Evolutionary conservation across 2,329 filamentous ascomycete genomes (phyloP).

Genomic region (Exophiala aquamarina): DNA sequence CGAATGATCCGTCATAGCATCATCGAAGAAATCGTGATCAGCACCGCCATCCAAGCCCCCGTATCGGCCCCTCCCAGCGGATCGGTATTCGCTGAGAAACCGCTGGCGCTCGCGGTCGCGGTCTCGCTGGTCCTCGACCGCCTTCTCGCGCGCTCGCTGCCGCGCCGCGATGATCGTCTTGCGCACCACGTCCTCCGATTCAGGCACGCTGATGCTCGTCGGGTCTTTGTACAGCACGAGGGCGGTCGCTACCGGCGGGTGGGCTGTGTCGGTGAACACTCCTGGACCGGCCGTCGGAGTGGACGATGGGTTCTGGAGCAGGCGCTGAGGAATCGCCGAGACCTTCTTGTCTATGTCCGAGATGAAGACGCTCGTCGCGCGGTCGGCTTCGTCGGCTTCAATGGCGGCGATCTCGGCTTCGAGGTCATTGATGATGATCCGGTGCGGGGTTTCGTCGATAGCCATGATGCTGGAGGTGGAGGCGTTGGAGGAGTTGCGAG

Average conservation of each 20-base stretch:
- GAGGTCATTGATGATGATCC: slow-evolving; percentile 87
- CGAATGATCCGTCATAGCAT: slow-evolving; percentile 17
- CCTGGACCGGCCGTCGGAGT: no score
- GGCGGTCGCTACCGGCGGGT: slow-evolving; percentile 51
- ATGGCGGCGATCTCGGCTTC: slow-evolving; percentile 79
- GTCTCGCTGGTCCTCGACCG: slow-evolving; percentile 15
- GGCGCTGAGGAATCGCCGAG: slow-evolving; percentile 64
- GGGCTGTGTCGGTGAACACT: no score
- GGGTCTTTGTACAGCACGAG: slow-evolving; percentile 84
- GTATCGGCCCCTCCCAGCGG: no score
- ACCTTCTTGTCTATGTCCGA: slow-evolving; percentile 84
- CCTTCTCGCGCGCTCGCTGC: slow-evolving; percentile 61
- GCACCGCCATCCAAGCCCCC: background rate
- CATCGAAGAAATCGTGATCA: slow-evolving; percentile 10
- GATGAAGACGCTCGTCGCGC: slow-evolving; percentile 63
- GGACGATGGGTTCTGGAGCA: slow-evolving; percentile 47
- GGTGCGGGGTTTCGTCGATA: slow-evolving; percentile 81
- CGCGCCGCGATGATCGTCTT: slow-evolving; percentile 81
- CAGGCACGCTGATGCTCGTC: slow-evolving; percentile 70
- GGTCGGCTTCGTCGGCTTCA: slow-evolving; percentile 54
- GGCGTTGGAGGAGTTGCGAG: no score
- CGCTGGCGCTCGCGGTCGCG: slow-evolving; percentile 5
- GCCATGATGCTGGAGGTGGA: slow-evolving; percentile 66
- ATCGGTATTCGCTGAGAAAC: slow-evolving; percentile 1
- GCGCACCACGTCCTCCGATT: slow-evolving; percentile 73